Conservation (phyloP, 73 alveolate genomes). For the Uronychia binucleata region DNA sequence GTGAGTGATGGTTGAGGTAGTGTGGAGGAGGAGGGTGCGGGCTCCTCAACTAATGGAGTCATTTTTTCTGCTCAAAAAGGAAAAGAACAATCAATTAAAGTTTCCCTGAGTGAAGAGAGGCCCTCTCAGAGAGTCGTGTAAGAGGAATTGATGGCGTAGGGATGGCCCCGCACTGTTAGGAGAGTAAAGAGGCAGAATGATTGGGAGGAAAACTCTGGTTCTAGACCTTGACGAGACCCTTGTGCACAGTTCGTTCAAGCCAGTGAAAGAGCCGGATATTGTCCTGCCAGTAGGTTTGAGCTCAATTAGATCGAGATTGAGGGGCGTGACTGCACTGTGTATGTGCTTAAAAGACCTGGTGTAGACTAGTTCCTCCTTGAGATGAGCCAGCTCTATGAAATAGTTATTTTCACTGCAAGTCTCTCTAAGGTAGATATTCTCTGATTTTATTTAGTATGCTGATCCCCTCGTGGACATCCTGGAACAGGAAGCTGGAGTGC, state of each 20-base stretch:
- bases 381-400: slow-evolving; percentile 66
- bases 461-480: slow-evolving; percentile 74
- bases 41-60: too few relatives aligned
- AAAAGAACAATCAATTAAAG: too few relatives aligned
- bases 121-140: too few relatives aligned
- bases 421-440: slow-evolving; percentile 51
- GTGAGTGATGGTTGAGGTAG: too few relatives aligned
- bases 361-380: slow-evolving; percentile 63
- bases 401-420: slow-evolving; percentile 74
- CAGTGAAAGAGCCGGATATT: slow-evolving; percentile 64
- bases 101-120: too few relatives aligned
- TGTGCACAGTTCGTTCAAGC: slow-evolving; percentile 74
- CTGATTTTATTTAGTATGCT: slow-evolving; percentile 43
- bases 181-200: slow-evolving; percentile 52
- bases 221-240: slow-evolving; percentile 77
- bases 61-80: too few relatives aligned
- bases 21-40: too few relatives aligned
- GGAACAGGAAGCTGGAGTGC: slow-evolving; percentile 63
- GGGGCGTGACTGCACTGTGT: slow-evolving; percentile 68
- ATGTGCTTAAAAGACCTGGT: slow-evolving; percentile 73
- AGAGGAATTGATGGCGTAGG: too few relatives aligned
- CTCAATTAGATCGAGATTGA: slow-evolving; percentile 50
- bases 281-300: slow-evolving; percentile 47
- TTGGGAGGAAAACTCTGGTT: slow-evolving; percentile 69
- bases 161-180: too few relatives aligned